Evolutionary conservation across 495 filamentous ascomycete species (phyloP).

Genomic region (Xylaria castorea): DNA sequence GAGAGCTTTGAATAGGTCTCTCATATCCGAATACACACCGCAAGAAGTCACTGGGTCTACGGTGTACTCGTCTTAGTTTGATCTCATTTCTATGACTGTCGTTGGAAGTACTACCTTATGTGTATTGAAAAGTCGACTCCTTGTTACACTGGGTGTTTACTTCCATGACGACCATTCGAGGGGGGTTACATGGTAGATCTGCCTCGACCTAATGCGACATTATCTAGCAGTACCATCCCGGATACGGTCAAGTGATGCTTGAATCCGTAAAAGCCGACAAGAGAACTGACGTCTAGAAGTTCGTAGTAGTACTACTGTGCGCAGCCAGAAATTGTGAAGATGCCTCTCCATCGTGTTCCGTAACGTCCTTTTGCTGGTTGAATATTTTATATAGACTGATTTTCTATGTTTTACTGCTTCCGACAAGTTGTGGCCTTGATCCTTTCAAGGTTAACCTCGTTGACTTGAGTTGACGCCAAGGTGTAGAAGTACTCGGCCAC

Average conservation of each 20-base stretch:
- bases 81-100: background rate
- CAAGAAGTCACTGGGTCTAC: background rate
- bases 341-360: background rate
- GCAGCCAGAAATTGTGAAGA: background rate
- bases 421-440: background rate
- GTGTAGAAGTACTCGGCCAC: background rate
- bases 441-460: too few species aligned
- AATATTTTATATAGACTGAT: background rate
- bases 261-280: background rate
- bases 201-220: background rate
- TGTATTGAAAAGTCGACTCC: background rate
- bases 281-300: background rate
- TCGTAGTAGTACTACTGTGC: background rate
- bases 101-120: background rate
- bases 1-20: too few species aligned
- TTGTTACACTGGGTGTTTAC: background rate
- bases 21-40: background rate
- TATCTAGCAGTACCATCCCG: background rate
- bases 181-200: background rate
- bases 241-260: background rate
- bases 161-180: background rate
- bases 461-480: background rate
- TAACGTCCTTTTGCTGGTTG: background rate
- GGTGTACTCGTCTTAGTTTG: background rate
- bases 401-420: background rate